These are phyloP conservation scores for Colletotrichum sp. DNA, from an alignment of 2,329 filamentous ascomycete genomes.

Conservation along the genomic window DNA sequence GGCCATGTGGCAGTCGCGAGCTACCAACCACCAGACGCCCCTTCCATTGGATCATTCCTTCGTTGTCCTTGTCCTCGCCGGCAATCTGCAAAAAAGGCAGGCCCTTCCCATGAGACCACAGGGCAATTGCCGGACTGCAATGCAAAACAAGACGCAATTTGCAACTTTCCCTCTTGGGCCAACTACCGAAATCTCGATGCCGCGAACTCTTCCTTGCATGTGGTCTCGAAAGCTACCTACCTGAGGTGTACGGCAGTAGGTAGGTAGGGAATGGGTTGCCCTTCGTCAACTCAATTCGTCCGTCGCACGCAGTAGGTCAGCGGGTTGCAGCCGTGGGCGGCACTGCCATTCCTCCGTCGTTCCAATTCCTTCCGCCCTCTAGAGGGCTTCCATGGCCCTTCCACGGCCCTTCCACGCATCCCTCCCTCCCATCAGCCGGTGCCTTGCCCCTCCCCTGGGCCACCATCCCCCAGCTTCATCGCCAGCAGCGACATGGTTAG, in stretches of 20 bases:
- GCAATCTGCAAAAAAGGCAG: background rate
- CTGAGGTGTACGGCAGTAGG: no score
- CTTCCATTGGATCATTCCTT: background rate
- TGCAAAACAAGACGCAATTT: background rate
- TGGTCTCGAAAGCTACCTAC: background rate
- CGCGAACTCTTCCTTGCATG: background rate
- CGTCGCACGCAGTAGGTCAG: background rate
- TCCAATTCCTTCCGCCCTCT: background rate
- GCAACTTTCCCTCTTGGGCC: background rate
- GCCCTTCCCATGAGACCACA: background rate
- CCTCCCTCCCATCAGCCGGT: background rate
- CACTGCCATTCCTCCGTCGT: background rate
- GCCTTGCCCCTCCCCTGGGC: background rate
- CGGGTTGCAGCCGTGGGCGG: background rate
- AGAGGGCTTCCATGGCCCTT: conserved; percentile 5
- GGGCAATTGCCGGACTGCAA: background rate
- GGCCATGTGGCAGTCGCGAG: background rate
- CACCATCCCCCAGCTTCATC: conserved; percentile 1
- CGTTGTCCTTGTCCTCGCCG: background rate
- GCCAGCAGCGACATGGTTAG: background rate
- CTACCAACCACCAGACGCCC: background rate
- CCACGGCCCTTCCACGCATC: conserved; percentile 5
- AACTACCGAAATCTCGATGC: background rate
- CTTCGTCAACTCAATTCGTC: background rate
- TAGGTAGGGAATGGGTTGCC: background rate